phyloP scores from a whole-genome alignment of 1,139 yeast genomes.

The Pichia sp. region DNA sequence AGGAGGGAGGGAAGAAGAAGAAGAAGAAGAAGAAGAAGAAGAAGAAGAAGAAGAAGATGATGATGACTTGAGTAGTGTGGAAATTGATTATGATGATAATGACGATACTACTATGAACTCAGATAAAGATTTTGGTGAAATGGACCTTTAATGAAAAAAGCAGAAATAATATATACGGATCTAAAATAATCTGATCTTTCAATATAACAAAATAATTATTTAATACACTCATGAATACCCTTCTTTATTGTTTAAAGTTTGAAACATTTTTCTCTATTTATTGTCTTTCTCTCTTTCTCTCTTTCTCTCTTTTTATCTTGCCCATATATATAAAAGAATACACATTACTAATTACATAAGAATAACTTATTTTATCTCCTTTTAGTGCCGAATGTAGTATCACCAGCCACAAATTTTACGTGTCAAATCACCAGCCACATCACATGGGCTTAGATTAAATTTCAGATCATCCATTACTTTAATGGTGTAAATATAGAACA shows the following conservation, averaged over 20 bases:
- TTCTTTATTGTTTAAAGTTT: background rate
- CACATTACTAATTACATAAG: background rate
- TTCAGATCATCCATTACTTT: background rate
- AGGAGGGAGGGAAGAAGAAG: background rate
- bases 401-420: background rate
- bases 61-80: conserved; percentile 5
- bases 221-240: background rate
- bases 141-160: conserved; percentile 17
- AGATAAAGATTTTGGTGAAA: conserved; percentile 1
- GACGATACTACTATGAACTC: conserved; percentile 1
- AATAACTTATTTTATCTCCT: background rate
- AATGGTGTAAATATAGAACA: background rate
- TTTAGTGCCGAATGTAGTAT: background rate
- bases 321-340: background rate
- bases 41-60: conserved; percentile 3
- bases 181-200: background rate
- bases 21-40: background rate
- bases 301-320: background rate
- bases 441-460: background rate
- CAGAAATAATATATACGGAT: background rate
- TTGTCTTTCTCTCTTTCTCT: background rate
- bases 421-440: background rate
- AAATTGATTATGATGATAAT: background rate
- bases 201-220: background rate
- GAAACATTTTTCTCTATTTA: no score